These are phyloP conservation scores for Colletotrichum sansevieriae DNA, from an alignment of 2,329 filamentous ascomycete genomes.

Conservation along the genomic window DNA sequence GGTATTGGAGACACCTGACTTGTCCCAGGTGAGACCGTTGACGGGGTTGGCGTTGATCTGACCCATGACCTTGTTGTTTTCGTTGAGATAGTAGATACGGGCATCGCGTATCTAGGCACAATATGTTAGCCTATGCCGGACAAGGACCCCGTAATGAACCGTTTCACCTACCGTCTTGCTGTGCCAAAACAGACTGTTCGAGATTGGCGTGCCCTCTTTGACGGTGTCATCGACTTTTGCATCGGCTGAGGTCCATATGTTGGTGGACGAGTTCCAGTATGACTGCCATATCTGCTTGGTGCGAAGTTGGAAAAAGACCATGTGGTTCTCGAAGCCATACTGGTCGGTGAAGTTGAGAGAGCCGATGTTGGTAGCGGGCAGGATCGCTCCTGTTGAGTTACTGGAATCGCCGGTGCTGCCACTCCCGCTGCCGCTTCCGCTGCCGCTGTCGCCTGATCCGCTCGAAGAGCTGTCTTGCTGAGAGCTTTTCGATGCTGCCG, in stretches of 20 bases:
- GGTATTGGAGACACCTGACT: slow-evolving; percentile 31
- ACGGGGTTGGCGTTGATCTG: slow-evolving; percentile 24
- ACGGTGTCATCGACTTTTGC: slow-evolving; percentile 24
- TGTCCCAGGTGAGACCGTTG: slow-evolving; percentile 29
- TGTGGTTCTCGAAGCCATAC: slow-evolving; percentile 32
- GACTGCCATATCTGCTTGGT: slow-evolving; percentile 31
- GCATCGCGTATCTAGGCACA: slow-evolving; percentile 24
- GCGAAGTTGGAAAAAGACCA: slow-evolving; percentile 36
- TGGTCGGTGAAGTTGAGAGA: slow-evolving; percentile 40
- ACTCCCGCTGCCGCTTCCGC: neutral
- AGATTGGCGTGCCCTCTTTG: slow-evolving; percentile 38
- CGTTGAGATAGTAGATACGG: slow-evolving; percentile 37
- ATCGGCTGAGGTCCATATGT: slow-evolving; percentile 21
- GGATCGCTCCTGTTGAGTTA: slow-evolving; percentile 24
- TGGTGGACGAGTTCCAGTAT: slow-evolving; percentile 35
- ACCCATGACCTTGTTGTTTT: slow-evolving; percentile 33
- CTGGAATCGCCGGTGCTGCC: neutral
- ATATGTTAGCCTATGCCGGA: neutral
- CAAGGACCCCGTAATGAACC: no score
- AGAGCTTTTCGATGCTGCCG: slow-evolving; percentile 24
- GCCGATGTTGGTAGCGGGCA: slow-evolving; percentile 22
- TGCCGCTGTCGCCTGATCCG: neutral
- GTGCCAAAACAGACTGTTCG: slow-evolving; percentile 39
- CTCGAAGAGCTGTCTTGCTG: slow-evolving; percentile 18
- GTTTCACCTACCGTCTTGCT: slow-evolving; percentile 17